Evolutionary conservation across 2,329 filamentous ascomycete genomes (phyloP), one percentile per base, ranked within the genome.

Genomic region (Dactylella cylindrospora): DNA sequence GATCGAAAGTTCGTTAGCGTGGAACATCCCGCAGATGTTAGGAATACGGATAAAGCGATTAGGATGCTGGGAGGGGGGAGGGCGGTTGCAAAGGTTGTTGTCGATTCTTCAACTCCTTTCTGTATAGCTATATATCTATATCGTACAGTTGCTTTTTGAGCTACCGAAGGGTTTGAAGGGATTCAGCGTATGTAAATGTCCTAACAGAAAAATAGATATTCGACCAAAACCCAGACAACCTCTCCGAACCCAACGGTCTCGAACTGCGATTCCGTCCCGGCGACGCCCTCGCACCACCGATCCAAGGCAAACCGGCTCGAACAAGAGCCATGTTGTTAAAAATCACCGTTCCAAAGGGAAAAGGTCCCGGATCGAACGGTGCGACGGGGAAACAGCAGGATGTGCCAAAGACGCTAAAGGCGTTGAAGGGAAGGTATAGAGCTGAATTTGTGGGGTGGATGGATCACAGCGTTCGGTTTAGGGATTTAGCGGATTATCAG

Each of bases 321-420:
- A 86, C 88, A 7, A 88, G 90, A 70, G 95, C 96, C 70, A 76
- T 97, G 15, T 78, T 97, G 15, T 77, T 98, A 47, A 90, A 90
- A 71, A 79, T 98, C 51, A 90, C 85, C 0, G 82, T 97, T 0
- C 91, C 93, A 0, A 93, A 84, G 72, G 79, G 88, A 52, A 96
- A 90, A 2, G 59, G 36, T 4, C 84, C 51, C 84, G 78, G 3
- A 83, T 85, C 0, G 91, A 83, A 70, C 73, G 77, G 32, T 77
- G 77, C 2, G 73, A 76, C 44, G 28, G 73, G 3, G 69, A 75
- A 9, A 65, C 73, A 12, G 39, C 70, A 2, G 68, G 62, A 35
- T 26, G 52, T 72, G 41, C 68, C 65, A 7, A 62, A 65, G 6
- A 73, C 50, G 53, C 66, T 25, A 65, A 67, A 23, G 62, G 50